Base-by-base conservation (phyloP, 768 basidiomycete genomes). In the Suillus weaverae region DNA sequence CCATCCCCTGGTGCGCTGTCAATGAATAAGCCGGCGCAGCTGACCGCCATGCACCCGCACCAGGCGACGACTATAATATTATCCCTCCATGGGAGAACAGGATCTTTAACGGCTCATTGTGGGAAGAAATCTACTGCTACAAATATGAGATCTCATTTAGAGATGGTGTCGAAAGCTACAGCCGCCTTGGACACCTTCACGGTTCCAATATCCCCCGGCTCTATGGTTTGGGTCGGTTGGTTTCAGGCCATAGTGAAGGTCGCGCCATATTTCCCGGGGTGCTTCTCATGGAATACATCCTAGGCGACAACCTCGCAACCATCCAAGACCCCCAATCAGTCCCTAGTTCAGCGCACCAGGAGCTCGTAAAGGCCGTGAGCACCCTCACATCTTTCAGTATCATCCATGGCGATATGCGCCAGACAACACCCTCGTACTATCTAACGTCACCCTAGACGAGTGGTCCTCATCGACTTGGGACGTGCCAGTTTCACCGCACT, bases 231-330 rank as follows among this genome's bases (percentile, higher is more conserved):
- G 62, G 41, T 46, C 54, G 22, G 22, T 35, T 59, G 20, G 32
- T 63, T 22, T 7, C 39, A 13, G 30, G n/a, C 30, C 43, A 41
- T 4, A 13, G 8, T 22, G 20, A 46, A 14, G 44, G 14, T n/a
- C 54, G 55, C 20, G 43, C n/a, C 38, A 46, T 63, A 26, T 33
- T 35, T 30, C 62, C 62, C 35, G n/a, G 16, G 18, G 62, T 46
- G 18, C 35, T 59, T 16, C 20, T 63, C 30, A 30, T 46, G 26
- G 62, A 59, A 16, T 36, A 16, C 33, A 63, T 63, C 18, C 55
- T 20, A n/a, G 38, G 43, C 7, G 41, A 55, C 10, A 59, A 54
- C 11, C n/a, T 57, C 22, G 9, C 30, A 22, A 22, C 56, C 43
- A 59, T 59, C 6, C 39, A 57, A 14, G 14, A 50, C 20, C 55